Percentiles rank a stretch among this genome's conserved stretches.
Conservation (phyloP, 495 filamentous ascomycete genomes). For the Hypomontagnella monticulosa region DNA sequence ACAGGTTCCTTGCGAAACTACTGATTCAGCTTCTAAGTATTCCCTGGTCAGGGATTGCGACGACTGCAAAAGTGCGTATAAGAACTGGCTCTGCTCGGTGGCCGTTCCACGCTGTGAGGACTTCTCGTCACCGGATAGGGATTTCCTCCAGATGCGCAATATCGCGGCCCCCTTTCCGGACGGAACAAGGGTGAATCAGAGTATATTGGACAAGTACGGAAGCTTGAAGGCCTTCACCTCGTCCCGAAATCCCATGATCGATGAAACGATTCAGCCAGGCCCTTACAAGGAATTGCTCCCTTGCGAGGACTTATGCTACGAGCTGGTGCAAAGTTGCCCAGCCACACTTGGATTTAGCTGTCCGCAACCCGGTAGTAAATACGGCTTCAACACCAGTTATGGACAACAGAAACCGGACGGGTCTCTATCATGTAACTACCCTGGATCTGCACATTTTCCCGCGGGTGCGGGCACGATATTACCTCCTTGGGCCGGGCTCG, state of each 20-base stretch:
- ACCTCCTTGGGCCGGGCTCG: constrained; percentile 36
- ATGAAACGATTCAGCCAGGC: constrained; percentile 75
- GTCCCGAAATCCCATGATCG: constrained; percentile 77
- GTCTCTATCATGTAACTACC: constrained; percentile 56
- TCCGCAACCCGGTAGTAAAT: constrained; percentile 61
- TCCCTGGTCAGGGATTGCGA: constrained; percentile 79
- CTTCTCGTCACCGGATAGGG: constrained; percentile 62
- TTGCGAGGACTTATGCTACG: constrained; percentile 84
- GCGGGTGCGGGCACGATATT: constrained; percentile 31
- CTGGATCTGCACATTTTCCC: constrained; percentile 53
- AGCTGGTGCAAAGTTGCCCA: constrained; percentile 84
- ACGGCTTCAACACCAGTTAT: constrained; percentile 73
- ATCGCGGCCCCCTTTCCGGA: constrained; percentile 74
- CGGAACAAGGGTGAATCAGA: constrained; percentile 59
- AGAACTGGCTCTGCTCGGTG: constrained; percentile 92
- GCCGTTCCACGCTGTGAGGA: constrained; percentile 91
- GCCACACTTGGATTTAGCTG: constrained; percentile 80
- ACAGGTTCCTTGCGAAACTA: constrained; percentile 85
- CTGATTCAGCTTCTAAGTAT: constrained; percentile 71
- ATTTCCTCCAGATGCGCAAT: constrained; percentile 74
- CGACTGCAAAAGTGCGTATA: constrained; percentile 84
- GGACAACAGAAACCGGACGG: constrained; percentile 47
- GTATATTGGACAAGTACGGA: constrained; percentile 33
- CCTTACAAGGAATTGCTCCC: constrained; percentile 95
- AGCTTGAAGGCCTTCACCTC: constrained; percentile 50